Evolutionary conservation across 805 yeast genomes (phyloP).

Genomic region (Naumovozyma castellii): DNA sequence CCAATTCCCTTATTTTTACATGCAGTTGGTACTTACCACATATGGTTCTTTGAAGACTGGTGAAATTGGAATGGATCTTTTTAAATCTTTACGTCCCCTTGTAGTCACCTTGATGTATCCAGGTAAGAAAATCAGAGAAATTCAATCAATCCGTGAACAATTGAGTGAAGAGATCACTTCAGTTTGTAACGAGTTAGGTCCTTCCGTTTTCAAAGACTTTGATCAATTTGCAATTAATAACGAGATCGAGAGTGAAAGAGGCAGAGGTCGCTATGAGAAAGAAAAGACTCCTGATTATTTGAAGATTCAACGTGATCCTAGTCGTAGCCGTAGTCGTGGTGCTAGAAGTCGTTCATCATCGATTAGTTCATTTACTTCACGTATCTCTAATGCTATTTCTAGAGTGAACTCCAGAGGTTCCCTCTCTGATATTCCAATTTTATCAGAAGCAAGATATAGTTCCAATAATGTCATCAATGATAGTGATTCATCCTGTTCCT

Average conservation of each 20-base stretch:
- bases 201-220: constrained; percentile 81
- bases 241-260: constrained; percentile 1
- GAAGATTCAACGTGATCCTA: constrained; percentile 4
- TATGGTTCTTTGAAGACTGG: constrained; percentile 84
- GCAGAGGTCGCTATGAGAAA: constrained; percentile 2
- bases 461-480: not conserved
- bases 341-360: constrained; percentile 25
- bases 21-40: constrained; percentile 60
- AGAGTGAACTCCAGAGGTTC: constrained; percentile 54
- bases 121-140: constrained; percentile 35
- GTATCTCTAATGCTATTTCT: constrained; percentile 49
- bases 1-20: constrained; percentile 40
- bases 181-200: constrained; percentile 74
- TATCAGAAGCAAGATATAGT: constrained; percentile 23
- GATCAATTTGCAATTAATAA: constrained; percentile 28
- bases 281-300: constrained; percentile 3
- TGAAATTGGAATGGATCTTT: constrained; percentile 80
- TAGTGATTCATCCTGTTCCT: not conserved
- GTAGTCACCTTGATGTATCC: constrained; percentile 35
- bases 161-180: constrained; percentile 68
- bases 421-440: constrained; percentile 55
- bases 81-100: constrained; percentile 73
- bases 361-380: constrained; percentile 27
- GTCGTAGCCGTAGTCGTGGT: constrained; percentile 13
- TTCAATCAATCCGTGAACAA: constrained; percentile 50